phyloP scores from a whole-genome alignment of 78 protist genomes.

The Dictyostelium brefeldianum region DNA sequence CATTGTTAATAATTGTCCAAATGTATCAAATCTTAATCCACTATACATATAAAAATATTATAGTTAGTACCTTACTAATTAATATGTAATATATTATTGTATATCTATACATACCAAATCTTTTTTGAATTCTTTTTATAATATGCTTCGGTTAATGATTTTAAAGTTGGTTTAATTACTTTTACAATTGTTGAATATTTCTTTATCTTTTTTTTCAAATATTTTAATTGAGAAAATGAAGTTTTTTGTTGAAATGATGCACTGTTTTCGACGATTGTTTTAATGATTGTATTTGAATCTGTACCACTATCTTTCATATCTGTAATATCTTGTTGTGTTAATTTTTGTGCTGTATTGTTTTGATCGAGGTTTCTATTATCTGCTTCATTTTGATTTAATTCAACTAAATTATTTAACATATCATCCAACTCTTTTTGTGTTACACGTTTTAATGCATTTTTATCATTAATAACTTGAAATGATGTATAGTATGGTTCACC shows the following conservation, averaged over 20 bases:
- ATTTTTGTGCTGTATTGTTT: constrained; percentile 67
- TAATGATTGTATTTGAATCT: constrained; percentile 43
- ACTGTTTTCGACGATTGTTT: constrained; percentile 77
- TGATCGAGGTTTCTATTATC: constrained; percentile 41
- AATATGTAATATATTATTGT: too few species aligned
- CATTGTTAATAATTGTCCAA: constrained; percentile 68
- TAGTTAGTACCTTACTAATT: too few species aligned
- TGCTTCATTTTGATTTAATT: constrained; percentile 54
- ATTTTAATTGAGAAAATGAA: constrained; percentile 60
- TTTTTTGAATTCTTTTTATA: constrained; percentile 71
- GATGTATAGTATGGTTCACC: constrained; percentile 60
- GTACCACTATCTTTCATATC: constrained; percentile 52
- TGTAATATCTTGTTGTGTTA: constrained; percentile 65
- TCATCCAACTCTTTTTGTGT: constrained; percentile 62
- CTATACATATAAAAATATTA: not conserved
- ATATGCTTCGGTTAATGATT: constrained; percentile 37
- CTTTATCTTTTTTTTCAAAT: constrained; percentile 68
- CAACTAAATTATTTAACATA: constrained; percentile 6
- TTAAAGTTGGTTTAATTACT: constrained; percentile 50
- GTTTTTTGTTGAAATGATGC: constrained; percentile 67
- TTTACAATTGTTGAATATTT: constrained; percentile 57
- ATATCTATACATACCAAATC: constrained; percentile 34
- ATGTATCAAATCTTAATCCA: constrained; percentile 75
- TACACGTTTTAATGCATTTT: constrained; percentile 22
- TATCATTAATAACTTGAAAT: constrained; percentile 21